These are phyloP conservation scores for Cercospora sojina DNA, from an alignment of 2,329 filamentous ascomycete genomes.

Conservation along the genomic window DNA sequence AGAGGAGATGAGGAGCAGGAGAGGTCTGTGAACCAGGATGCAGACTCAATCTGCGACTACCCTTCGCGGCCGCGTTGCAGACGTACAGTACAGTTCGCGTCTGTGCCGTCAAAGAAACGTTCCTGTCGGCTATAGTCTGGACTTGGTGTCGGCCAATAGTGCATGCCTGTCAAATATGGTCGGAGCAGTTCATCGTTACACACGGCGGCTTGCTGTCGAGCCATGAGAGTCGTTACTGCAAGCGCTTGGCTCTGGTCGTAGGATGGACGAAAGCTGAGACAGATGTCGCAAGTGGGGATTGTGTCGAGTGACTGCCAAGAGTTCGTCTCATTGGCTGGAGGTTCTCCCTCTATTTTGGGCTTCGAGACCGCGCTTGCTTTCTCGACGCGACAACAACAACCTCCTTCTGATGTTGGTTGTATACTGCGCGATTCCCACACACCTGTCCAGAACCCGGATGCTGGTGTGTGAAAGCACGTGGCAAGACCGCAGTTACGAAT, in stretches of 20 bases:
- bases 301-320: not conserved
- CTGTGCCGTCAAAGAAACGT: not conserved
- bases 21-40: not conserved
- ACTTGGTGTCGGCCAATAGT: constrained; percentile 8
- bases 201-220: constrained; percentile 14
- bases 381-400: not conserved
- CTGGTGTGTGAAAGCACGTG: not conserved
- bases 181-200: not conserved
- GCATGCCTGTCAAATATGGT: not conserved
- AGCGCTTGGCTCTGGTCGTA: constrained; percentile 13
- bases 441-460: not conserved
- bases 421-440: not conserved
- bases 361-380: not conserved
- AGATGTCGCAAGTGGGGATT: not conserved
- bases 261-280: not conserved
- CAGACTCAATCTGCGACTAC: constrained; percentile 4
- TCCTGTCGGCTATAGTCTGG: constrained; percentile 6
- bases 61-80: not conserved
- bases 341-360: not conserved
- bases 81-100: not conserved
- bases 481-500: not conserved
- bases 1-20: not conserved
- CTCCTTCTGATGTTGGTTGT: not conserved
- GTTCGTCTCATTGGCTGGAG: not conserved
- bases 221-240: not conserved